A percentile compares a stretch with the other conserved stretches of the same genome.
Conservation (phyloP, 1,284 basidiomycete species). For the Ceratobasidium papillatum region DNA sequence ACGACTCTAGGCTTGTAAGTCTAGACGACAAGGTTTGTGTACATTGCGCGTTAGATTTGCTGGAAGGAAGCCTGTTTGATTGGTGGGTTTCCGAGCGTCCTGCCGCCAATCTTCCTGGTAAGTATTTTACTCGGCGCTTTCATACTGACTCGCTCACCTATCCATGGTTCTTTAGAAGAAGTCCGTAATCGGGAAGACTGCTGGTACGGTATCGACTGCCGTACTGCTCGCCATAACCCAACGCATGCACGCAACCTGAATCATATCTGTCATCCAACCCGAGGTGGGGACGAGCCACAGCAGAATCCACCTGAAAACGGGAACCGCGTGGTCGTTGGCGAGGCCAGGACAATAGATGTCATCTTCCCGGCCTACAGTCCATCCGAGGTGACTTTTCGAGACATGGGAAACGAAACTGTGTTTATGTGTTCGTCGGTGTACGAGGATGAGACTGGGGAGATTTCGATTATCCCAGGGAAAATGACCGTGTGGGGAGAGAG, state of each 20-base stretch:
- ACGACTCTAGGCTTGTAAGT: not conserved
- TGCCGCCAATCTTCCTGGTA: slow-evolving; percentile 3
- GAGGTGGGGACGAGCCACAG: not conserved
- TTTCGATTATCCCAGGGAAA: slow-evolving; percentile 26
- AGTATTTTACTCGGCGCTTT: not conserved
- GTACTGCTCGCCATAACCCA: slow-evolving; percentile 35
- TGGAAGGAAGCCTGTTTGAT: slow-evolving; percentile 32
- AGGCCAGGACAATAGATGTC: slow-evolving; percentile 1
- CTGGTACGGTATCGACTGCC: slow-evolving; percentile 41
- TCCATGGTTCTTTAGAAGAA: not conserved
- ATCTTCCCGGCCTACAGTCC: slow-evolving; percentile 25
- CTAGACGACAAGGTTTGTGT: slow-evolving; percentile 12
- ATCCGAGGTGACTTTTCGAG: slow-evolving; percentile 21
- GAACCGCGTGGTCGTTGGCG: slow-evolving; percentile 9
- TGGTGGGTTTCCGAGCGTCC: slow-evolving; percentile 31
- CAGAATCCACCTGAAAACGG: slow-evolving; percentile 13
- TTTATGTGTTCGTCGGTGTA: slow-evolving; percentile 28
- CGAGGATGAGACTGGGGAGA: not conserved
- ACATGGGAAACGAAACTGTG: slow-evolving; percentile 18
- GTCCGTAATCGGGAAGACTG: slow-evolving; percentile 22
- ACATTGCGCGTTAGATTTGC: slow-evolving; percentile 12
- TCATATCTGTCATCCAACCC: slow-evolving; percentile 18
- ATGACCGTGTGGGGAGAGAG: slow-evolving; percentile 4
- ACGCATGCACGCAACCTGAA: slow-evolving; percentile 38
- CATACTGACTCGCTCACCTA: not conserved